Conservation (phyloP, 2,329 filamentous ascomycete genomes). For the Hirsutella minnesotensis region DNA sequence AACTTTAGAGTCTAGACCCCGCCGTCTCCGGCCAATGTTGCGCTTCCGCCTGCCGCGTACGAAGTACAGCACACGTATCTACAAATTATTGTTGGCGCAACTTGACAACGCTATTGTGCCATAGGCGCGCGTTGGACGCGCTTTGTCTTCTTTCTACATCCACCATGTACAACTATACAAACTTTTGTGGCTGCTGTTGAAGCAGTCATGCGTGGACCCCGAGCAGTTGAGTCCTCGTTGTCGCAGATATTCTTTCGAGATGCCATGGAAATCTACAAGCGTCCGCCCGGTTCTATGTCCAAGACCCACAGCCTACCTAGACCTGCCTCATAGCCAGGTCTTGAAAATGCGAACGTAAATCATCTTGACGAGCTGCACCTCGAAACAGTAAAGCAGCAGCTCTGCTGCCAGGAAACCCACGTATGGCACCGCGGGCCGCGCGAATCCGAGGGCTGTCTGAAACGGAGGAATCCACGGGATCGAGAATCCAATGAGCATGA, state of each 20-base stretch:
- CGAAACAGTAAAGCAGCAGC: conserved; percentile 12
- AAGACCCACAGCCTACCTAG: too few species aligned
- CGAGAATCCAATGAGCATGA: conserved; percentile 14
- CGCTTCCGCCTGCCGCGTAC: too few species aligned
- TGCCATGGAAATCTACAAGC: not conserved
- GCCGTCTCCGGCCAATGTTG: too few species aligned
- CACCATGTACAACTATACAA: too few species aligned
- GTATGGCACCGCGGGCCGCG: conserved; percentile 8
- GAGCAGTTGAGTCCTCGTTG: not conserved
- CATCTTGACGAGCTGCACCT: conserved; percentile 16
- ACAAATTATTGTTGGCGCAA: too few species aligned
- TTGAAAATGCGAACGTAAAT: conserved; percentile 14
- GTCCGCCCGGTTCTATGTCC: not conserved
- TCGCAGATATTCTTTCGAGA: not conserved
- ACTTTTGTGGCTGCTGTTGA: not conserved
- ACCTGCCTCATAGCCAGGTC: conserved; percentile 13
- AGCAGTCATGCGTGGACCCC: not conserved
- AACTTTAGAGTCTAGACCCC: not conserved
- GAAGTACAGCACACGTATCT: too few species aligned
- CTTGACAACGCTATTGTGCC: too few species aligned
- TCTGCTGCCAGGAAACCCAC: conserved; percentile 13
- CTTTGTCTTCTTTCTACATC: too few species aligned
- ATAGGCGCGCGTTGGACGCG: too few species aligned
- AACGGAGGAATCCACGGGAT: conserved; percentile 14
- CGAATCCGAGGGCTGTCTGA: conserved; percentile 9